Percentiles rank a stretch among this genome's conserved stretches.
phyloP scores from a whole-genome alignment of 2,329 filamentous ascomycete species.

The Pseudocercospora fuligena region DNA sequence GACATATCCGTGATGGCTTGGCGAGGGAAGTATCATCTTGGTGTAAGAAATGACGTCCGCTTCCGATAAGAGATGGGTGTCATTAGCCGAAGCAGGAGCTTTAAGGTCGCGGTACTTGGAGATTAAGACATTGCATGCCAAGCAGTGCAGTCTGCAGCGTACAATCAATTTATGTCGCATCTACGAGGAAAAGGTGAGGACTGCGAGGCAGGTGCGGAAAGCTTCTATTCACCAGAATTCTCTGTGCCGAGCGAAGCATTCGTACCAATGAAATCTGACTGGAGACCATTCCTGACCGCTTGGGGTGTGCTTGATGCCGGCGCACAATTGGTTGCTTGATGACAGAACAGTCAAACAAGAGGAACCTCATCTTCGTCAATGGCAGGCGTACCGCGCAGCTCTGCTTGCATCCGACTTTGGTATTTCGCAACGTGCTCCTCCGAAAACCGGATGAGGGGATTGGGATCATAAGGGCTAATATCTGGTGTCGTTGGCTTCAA shows the following conservation, averaged over 20 bases:
- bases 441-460: background rate
- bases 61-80: too few relatives aligned
- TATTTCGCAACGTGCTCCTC: background rate
- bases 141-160: background rate
- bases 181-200: too few relatives aligned
- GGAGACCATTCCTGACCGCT: background rate
- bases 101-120: too few relatives aligned
- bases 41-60: too few relatives aligned
- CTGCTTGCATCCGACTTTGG: background rate
- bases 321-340: background rate
- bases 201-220: too few relatives aligned
- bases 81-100: too few relatives aligned
- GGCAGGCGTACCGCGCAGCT: background rate
- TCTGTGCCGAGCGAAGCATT: background rate
- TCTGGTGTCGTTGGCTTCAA: background rate
- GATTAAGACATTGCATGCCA: background rate
- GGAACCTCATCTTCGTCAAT: background rate
- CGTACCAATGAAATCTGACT: background rate
- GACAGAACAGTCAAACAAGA: background rate
- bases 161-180: background rate
- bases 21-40: background rate
- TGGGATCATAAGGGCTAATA: background rate
- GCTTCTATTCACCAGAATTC: background rate
- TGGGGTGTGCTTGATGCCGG: background rate
- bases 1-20: background rate